Evolutionary conservation across 1,139 yeast genomes (phyloP).

Genomic region (Pichia sp.): DNA sequence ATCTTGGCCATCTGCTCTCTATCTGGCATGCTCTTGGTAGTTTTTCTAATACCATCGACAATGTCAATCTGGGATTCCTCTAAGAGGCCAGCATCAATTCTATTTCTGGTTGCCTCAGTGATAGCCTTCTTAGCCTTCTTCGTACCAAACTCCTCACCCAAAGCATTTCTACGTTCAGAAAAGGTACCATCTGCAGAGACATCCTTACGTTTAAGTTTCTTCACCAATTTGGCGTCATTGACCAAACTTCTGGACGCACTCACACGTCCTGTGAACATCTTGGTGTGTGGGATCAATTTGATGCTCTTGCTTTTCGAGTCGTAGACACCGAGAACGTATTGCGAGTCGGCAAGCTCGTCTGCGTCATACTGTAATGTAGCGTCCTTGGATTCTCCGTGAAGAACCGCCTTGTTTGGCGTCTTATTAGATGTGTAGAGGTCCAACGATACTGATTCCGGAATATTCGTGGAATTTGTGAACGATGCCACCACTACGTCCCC

Average conservation of each 20-base stretch:
- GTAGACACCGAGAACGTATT: conserved; percentile 55
- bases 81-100: conserved; percentile 72
- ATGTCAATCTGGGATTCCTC: conserved; percentile 69
- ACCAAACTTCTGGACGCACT: conserved; percentile 13
- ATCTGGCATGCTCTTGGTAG: conserved; percentile 72
- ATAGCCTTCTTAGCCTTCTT: conserved; percentile 93
- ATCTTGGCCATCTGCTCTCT: conserved; percentile 53
- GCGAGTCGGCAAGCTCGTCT: conserved; percentile 36
- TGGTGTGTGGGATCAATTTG: conserved; percentile 42
- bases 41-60: conserved; percentile 69
- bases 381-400: conserved; percentile 72
- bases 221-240: conserved; percentile 17
- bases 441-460: conserved; percentile 58
- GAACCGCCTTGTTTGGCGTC: conserved; percentile 30
- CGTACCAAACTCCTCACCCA: conserved; percentile 97
- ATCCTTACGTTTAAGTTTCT: conserved; percentile 15
- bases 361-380: conserved; percentile 69
- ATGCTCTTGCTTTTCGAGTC: conserved; percentile 58
- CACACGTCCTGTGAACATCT: conserved; percentile 18
- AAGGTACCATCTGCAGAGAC: conserved; percentile 14
- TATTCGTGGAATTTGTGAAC: conserved; percentile 71
- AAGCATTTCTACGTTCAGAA: conserved; percentile 61
- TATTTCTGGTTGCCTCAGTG: conserved; percentile 71
- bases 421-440: conserved; percentile 43
- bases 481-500: conserved; percentile 35